Percentiles rank a stretch among this genome's conserved stretches.
Conservation (phyloP, 257 asterid species). For the Rubia yunnanensis region DNA sequence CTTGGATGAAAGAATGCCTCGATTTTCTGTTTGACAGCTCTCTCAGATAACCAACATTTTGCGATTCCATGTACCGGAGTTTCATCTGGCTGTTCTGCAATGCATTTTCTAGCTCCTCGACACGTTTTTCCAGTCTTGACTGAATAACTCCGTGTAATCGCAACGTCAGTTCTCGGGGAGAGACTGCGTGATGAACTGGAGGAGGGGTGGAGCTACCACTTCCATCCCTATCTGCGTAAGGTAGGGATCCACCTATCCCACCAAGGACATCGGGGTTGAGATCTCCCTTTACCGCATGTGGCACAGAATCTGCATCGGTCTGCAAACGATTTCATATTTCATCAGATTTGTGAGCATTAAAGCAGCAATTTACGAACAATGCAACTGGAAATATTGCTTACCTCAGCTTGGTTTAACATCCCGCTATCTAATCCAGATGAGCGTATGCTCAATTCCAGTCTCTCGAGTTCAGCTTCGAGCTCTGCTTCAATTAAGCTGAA, state of each 20-base stretch:
- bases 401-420: slow-evolving; percentile 41
- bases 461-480: slow-evolving; percentile 92
- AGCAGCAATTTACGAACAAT: neutral
- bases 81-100: slow-evolving; percentile 56
- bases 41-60: slow-evolving; percentile 20
- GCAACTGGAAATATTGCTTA: slow-evolving; percentile 17
- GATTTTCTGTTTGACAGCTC: slow-evolving; percentile 25
- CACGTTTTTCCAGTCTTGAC: slow-evolving; percentile 63
- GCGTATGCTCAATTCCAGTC: slow-evolving; percentile 57
- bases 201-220: slow-evolving; percentile 43
- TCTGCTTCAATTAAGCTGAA: slow-evolving; percentile 81
- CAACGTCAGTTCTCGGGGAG: slow-evolving; percentile 72
- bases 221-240: slow-evolving; percentile 38
- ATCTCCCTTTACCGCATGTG: slow-evolving; percentile 42
- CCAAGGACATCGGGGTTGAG: slow-evolving; percentile 37
- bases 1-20: slow-evolving; percentile 21
- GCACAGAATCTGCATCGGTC: slow-evolving; percentile 42
- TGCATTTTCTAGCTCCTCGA: slow-evolving; percentile 68
- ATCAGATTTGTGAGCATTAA: slow-evolving; percentile 6
- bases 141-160: slow-evolving; percentile 76
- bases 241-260: slow-evolving; percentile 16
- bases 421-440: slow-evolving; percentile 43
- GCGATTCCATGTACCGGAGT: slow-evolving; percentile 28
- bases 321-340: slow-evolving; percentile 28
- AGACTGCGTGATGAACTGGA: slow-evolving; percentile 50